Percentiles rank a stretch among this genome's conserved stretches.
phyloP scores from a whole-genome alignment of 192 early-diverging fungal genomes.

The Thamnidium elegans region DNA sequence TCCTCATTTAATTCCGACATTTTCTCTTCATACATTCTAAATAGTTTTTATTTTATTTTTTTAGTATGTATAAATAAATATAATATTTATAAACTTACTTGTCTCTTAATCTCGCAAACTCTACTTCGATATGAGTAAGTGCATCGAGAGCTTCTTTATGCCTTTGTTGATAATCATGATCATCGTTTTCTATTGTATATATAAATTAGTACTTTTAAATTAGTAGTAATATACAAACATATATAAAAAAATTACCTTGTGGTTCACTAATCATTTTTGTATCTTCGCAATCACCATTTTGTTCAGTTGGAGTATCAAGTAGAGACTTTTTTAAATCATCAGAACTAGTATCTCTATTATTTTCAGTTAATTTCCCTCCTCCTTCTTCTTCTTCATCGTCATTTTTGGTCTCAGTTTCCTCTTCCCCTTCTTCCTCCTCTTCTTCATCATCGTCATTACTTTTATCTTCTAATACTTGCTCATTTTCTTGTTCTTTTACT shows the following conservation, averaged over 20 bases:
- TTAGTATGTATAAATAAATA: background rate
- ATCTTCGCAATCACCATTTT: conserved; percentile 14
- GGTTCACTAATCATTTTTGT: background rate
- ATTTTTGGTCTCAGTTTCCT: background rate
- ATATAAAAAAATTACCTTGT: background rate
- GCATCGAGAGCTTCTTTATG: conserved; percentile 53
- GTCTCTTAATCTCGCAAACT: conserved; percentile 54
- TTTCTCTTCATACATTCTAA: conserved; percentile 57
- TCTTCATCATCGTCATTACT: conserved; percentile 9
- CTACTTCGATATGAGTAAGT: conserved; percentile 53
- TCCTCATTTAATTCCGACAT: conserved; percentile 51
- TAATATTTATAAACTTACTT: conserved; percentile 39
- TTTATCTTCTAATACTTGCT: background rate
- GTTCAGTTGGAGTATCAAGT: background rate
- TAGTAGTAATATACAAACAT: background rate
- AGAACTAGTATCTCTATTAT: conserved; percentile 15
- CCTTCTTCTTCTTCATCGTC: conserved; percentile 17
- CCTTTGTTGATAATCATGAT: conserved; percentile 42
- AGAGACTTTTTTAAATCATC: conserved; percentile 12
- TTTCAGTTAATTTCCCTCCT: conserved; percentile 24
- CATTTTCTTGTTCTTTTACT: background rate
- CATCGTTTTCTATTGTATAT: conserved; percentile 22
- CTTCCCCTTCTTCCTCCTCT: background rate
- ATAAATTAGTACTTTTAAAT: too few relatives aligned
- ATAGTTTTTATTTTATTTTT: background rate